phyloP scores from a whole-genome alignment of 768 basidiomycete genomes.

The Collybia sp. region DNA sequence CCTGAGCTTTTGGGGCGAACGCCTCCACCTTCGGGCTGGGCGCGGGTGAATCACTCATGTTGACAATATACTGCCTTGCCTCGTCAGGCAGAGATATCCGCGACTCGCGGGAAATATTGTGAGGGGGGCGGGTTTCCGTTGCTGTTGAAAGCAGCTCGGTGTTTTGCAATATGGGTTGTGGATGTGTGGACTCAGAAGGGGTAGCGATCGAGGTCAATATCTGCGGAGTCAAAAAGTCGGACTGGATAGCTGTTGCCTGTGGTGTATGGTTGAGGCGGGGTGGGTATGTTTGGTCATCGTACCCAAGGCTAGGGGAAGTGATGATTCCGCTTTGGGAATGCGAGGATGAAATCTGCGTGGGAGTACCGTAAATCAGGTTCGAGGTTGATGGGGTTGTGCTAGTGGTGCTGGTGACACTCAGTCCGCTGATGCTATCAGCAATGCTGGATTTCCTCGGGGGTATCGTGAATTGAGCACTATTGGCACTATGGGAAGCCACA shows the following conservation, averaged over 20 bases:
- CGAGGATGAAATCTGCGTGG: constrained; percentile 2
- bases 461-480: constrained; percentile 11
- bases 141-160: constrained; percentile 26
- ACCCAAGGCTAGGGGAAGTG: too few species aligned
- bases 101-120: constrained; percentile 53
- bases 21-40: constrained; percentile 44
- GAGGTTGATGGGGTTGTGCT: constrained; percentile 14
- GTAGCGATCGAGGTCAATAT: constrained; percentile 13
- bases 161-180: constrained; percentile 11
- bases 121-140: constrained; percentile 27
- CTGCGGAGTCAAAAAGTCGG: constrained; percentile 5
- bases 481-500: constrained; percentile 5
- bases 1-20: constrained; percentile 24
- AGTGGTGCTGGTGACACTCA: constrained; percentile 16
- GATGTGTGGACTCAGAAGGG: constrained; percentile 13
- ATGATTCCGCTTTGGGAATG: neutral
- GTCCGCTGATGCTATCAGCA: constrained; percentile 26
- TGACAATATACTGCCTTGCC: constrained; percentile 66
- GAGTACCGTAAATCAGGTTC: neutral
- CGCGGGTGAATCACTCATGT: constrained; percentile 60
- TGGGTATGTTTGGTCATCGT: constrained; percentile 1
- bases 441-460: constrained; percentile 30
- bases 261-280: neutral
- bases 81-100: constrained; percentile 73
- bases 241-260: neutral